Evolutionary conservation across 2,329 filamentous ascomycete genomes (phyloP), one percentile per base, ranked within the genome.

Genomic region (Chrysoporthe austroafricana): DNA sequence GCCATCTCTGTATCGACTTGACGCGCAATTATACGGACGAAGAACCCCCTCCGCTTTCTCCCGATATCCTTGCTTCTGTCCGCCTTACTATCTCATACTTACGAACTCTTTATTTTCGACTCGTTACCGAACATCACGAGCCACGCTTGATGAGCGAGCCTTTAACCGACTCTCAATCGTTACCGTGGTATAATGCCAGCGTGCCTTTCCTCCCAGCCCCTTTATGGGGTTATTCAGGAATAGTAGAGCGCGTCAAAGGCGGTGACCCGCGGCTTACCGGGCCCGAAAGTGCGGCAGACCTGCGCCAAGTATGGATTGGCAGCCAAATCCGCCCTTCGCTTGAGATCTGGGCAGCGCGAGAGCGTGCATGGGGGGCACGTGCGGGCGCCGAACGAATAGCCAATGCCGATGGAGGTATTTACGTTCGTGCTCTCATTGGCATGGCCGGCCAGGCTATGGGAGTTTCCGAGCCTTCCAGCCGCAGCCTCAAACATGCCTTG

Each of bases 1-100:
- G 63, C 8, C 50, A 66, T 14, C 46, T 66, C 8, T 66, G 63
- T 44, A 39, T 66, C 13, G 57, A 66, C 57, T 57, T 66, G 44
- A 50, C 3, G 4, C 32, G n/a, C 46, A 26, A 44, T 44, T 52
- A 26, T 52, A 4, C 6, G 14, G n/a, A 52, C 18, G 11, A 9
- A 52, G n/a, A 8, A 9, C 26, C 48, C 18, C 8, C 3, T 1
- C 18, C 9, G 16, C 48, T 66, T 16, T 9, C 36, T 13, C 26
- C 44, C 14, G 3, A 43, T 3, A 36, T 61, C 16, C n/a, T 54
- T 11, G n/a, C 14, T 32, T 66, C 63, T 2, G 63, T 61, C 56
- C 63, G 57, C 13, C 46, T 54, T 14, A 21, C 63, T 2, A 42
- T 61, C 2, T 46, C 63, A 3, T n/a, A 66, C 42, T 42, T 66